Base-by-base conservation (phyloP, 768 basidiomycete species). In the Coprinopsis marcescibilis region DNA sequence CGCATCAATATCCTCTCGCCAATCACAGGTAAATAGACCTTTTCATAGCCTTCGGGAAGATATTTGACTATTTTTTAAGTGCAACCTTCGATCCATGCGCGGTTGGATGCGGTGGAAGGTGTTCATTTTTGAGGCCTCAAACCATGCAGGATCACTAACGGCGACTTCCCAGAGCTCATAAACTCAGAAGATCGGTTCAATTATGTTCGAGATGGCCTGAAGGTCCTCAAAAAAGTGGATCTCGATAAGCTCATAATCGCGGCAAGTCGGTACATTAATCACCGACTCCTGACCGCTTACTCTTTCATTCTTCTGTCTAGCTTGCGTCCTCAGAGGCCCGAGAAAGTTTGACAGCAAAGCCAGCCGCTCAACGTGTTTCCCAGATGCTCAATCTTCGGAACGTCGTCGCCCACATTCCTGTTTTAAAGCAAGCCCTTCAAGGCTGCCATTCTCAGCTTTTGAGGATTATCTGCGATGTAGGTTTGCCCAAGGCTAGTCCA, bases 81-180 rank as follows among this genome's bases (percentile, higher is more conserved):
- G 1, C 77, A 78, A 55, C 64, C 63, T 41, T 73, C 83, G 1
- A 82, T 96, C 33, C 80, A 92, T 55, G 83, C 84, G 1, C 76
- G 95, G 10, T 74, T 96, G 14, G 90, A 95, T 51, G 88, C 81
- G 8, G 91, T 96, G 2, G 82, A 90, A 73, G 89, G 92, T 23
- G 15, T 23, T 14, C 27, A 20, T 20, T 39, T 15, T 51, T 51
- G 20, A 39, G 34, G 27, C 21, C 15, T 15, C 26, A 39, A 20
- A n/a, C 0, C 10, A 29, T 14, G 10, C 35, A 4, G 24, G 49
- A 43, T 50, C 46, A 46, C 45, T 56, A 11, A 50, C 33, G 27
- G 24, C 35, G 21, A 29, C 34, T 45, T 19, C 4, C 3, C 57
- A 88, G 90, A 94, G 52, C 65, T 96, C 0, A 72, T 92, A 19